These are phyloP conservation scores for Alternaria conjuncta DNA, from an alignment of 2,329 filamentous ascomycete species.

Conservation along the genomic window DNA sequence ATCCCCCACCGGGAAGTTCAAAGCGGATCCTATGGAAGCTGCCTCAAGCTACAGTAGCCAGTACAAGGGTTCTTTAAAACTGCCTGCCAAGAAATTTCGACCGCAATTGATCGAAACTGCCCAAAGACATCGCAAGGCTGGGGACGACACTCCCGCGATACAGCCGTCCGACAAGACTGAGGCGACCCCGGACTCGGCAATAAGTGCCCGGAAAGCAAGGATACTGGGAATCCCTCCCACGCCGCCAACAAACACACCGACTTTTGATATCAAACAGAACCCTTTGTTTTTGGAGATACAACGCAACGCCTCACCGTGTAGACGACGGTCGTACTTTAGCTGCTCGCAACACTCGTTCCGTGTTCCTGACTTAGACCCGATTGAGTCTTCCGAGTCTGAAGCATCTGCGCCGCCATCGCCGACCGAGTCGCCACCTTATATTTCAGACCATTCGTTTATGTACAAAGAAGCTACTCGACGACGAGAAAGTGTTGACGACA, in stretches of 20 bases:
- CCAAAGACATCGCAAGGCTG: slow-evolving; percentile 70
- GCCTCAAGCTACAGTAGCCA: slow-evolving; percentile 29
- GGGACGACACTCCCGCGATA: slow-evolving; percentile 68
- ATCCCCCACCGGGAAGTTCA: slow-evolving; percentile 33
- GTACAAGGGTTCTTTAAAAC: slow-evolving; percentile 27
- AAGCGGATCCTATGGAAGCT: slow-evolving; percentile 38
- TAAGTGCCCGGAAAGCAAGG: slow-evolving; percentile 32
- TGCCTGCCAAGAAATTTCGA: slow-evolving; percentile 63
- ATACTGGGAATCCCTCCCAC: slow-evolving; percentile 60
- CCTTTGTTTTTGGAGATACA: slow-evolving; percentile 47
- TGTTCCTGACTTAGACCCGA: slow-evolving; percentile 66
- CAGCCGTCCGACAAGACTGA: slow-evolving; percentile 74
- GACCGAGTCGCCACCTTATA: slow-evolving; percentile 53
- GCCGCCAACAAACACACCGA: slow-evolving; percentile 49
- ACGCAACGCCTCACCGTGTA: slow-evolving; percentile 40
- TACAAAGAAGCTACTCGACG: slow-evolving; percentile 62
- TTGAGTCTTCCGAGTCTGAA: slow-evolving; percentile 66
- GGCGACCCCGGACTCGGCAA: slow-evolving; percentile 61
- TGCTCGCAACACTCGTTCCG: slow-evolving; percentile 62
- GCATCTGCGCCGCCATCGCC: slow-evolving; percentile 56
- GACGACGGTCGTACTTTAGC: slow-evolving; percentile 44
- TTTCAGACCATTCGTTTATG: slow-evolving; percentile 57
- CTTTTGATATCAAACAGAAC: slow-evolving; percentile 36
- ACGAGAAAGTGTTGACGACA: slow-evolving; percentile 74
- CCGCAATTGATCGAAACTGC: slow-evolving; percentile 85